Evolutionary conservation across 2,329 filamentous ascomycete species (phyloP), one percentile per base, ranked within the genome.

Genomic region (Phaeophleospora eucalypticola): DNA sequence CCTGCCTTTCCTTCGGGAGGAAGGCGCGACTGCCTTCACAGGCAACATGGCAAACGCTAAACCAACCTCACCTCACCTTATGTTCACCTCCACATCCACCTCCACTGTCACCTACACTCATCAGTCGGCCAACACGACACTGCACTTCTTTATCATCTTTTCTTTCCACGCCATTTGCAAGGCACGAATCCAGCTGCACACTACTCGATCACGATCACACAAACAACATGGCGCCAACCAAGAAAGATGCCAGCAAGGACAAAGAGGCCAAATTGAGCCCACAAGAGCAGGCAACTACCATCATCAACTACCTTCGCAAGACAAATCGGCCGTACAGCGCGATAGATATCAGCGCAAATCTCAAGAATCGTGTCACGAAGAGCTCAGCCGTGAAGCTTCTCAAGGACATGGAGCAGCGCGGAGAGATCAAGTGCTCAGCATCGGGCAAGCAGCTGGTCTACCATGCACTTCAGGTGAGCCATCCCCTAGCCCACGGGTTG

Each of bases 361-460:
- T 66, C 43, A 60, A 64, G 46, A 65, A 65, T 46, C 59, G 56
- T 40, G 61, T 66, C 36, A 62, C 62, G 41, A 65, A 66, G 35
- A 78, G 79, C 10, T 71, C 78, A 36, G 74, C 81, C 18, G 74
- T 74, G 20, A 86, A 84, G 64, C 60, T 79, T 24, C 67, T 86
- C 27, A 82, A 81, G 57, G 81, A 84, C 49, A 68, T 86, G 62
- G 76, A 81, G 49, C 79, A 83, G 54, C 73, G 71, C 35, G 77
- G 77, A 9, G 66, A 79, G 54, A 78, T 86, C 35, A 78, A 79
- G 57, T 79, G 77, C 41, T 76, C 76, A 41, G 66, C 71, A 33
- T 72, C 79, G 33, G 80, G 80, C 16, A 83, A 83, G 65, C 80
- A 83, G 57, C 69, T 73, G 33, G 79, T 83, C 49, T 83, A 83